These are phyloP conservation scores for Pulveroboletus sp. DNA, from an alignment of 768 basidiomycete genomes.

Conservation along the genomic window DNA sequence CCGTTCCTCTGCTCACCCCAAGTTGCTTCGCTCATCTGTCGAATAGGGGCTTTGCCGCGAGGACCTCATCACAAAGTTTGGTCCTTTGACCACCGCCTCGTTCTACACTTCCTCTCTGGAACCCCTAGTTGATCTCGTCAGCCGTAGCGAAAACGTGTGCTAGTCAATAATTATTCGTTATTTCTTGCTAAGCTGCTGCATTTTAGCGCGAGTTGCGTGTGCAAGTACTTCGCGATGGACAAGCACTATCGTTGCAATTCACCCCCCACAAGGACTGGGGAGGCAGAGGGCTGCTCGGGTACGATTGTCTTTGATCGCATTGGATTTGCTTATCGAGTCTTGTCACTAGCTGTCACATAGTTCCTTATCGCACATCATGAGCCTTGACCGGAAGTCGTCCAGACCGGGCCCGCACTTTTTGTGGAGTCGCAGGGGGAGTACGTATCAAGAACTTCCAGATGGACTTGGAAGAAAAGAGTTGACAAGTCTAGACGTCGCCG, in stretches of 20 bases:
- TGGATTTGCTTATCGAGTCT: constrained; percentile 3
- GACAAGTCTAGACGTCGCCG: neutral
- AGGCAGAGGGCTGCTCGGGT: constrained; percentile 85
- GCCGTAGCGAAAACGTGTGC: constrained; percentile 75
- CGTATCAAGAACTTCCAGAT: no score
- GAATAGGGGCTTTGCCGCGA: constrained; percentile 62
- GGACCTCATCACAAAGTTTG: constrained; percentile 77
- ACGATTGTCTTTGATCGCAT: constrained; percentile 19
- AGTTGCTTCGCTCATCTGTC: neutral
- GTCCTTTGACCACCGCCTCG: constrained; percentile 50
- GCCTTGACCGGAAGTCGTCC: neutral
- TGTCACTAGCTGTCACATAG: constrained; percentile 54
- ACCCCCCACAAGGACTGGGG: constrained; percentile 81
- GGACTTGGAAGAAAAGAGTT: no score
- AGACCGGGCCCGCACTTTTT: neutral
- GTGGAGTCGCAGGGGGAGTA: neutral
- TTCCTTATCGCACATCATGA: constrained; percentile 40
- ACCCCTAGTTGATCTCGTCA: constrained; percentile 71
- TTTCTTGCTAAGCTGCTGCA: neutral
- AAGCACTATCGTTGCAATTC: constrained; percentile 50
- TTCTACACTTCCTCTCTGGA: constrained; percentile 58
- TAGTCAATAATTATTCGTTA: neutral
- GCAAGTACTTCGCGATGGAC: constrained; percentile 50
- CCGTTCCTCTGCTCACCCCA: neutral
- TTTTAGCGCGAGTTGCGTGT: constrained; percentile 57